phyloP scores from a whole-genome alignment of 1,139 yeast species.

The Pneumocystis oryctolagi region DNA sequence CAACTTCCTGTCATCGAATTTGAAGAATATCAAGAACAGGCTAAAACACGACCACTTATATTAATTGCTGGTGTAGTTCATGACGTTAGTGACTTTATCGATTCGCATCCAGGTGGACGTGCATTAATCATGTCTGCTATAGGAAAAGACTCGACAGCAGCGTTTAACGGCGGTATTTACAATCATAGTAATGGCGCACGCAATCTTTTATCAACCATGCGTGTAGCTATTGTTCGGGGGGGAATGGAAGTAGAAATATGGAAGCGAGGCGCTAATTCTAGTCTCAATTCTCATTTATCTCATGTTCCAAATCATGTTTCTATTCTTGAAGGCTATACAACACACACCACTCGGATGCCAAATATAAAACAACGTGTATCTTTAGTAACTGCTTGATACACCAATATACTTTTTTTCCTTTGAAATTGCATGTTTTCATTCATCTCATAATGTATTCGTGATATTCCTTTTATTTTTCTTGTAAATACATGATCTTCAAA shows the following conservation, averaged over 20 bases:
- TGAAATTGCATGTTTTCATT: too few relatives aligned
- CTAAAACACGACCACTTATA: conserved; percentile 48
- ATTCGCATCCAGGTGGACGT: conserved; percentile 96
- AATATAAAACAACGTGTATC: neutral
- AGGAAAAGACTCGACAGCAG: conserved; percentile 94
- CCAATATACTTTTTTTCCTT: neutral
- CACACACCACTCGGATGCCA: conserved; percentile 35
- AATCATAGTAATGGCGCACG: conserved; percentile 96
- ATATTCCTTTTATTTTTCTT: neutral
- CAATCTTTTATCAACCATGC: conserved; percentile 84
- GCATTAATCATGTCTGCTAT: conserved; percentile 71
- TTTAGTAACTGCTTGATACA: neutral
- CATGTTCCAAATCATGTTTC: conserved; percentile 37
- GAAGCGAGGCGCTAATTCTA: conserved; percentile 42
- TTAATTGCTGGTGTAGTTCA: conserved; percentile 91
- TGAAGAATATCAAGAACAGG: conserved; percentile 57
- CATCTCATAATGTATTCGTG: neutral
- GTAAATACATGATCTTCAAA: neutral
- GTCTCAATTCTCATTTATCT: conserved; percentile 39
- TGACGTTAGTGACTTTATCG: conserved; percentile 69
- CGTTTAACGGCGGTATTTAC: conserved; percentile 95
- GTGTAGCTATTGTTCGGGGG: conserved; percentile 87
- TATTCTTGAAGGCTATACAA: conserved; percentile 46
- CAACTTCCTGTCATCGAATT: conserved; percentile 86
- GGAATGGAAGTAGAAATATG: conserved; percentile 74